phyloP scores from a whole-genome alignment of 495 filamentous ascomycete species.

The Arthonia radiata region DNA sequence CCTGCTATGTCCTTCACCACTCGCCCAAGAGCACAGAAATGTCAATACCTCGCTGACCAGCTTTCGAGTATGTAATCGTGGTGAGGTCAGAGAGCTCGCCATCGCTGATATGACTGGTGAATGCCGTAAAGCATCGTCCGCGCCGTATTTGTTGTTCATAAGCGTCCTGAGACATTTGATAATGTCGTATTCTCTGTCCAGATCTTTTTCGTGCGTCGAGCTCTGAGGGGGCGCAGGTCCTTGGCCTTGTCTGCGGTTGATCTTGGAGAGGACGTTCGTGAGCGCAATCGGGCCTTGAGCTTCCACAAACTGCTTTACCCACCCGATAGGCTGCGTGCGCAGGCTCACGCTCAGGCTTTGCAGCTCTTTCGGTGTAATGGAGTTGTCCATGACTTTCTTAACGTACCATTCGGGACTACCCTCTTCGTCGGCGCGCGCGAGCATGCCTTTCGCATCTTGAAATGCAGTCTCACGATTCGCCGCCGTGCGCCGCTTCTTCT shows the following conservation, averaged over 20 bases:
- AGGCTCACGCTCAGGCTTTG: conserved; percentile 81
- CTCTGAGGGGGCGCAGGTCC: conserved; percentile 44
- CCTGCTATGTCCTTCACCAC: conserved; percentile 82
- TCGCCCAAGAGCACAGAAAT: conserved; percentile 89
- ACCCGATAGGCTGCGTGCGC: conserved; percentile 86
- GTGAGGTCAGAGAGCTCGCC: conserved; percentile 65
- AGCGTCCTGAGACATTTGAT: conserved; percentile 89
- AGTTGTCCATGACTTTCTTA: conserved; percentile 86
- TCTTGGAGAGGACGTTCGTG: conserved; percentile 78
- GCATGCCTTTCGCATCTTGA: conserved; percentile 34
- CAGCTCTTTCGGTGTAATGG: conserved; percentile 71
- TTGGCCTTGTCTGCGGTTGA: conserved; percentile 62
- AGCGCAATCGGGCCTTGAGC: conserved; percentile 92
- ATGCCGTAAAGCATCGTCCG: conserved; percentile 84
- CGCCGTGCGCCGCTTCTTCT: conserved; percentile 63
- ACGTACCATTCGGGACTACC: conserved; percentile 98
- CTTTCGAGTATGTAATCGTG: conserved; percentile 75
- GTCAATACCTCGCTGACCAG: conserved; percentile 91
- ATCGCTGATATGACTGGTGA: conserved; percentile 74
- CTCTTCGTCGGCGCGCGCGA: conserved; percentile 66
- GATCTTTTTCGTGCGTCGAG: conserved; percentile 52
- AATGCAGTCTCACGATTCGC: conserved; percentile 34
- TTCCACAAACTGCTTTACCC: conserved; percentile 92
- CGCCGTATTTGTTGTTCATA: conserved; percentile 98
- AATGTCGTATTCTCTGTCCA: conserved; percentile 92